These are phyloP conservation scores for Salix brachista DNA, from an alignment of 345 rosid genomes.

Conservation along the genomic window DNA sequence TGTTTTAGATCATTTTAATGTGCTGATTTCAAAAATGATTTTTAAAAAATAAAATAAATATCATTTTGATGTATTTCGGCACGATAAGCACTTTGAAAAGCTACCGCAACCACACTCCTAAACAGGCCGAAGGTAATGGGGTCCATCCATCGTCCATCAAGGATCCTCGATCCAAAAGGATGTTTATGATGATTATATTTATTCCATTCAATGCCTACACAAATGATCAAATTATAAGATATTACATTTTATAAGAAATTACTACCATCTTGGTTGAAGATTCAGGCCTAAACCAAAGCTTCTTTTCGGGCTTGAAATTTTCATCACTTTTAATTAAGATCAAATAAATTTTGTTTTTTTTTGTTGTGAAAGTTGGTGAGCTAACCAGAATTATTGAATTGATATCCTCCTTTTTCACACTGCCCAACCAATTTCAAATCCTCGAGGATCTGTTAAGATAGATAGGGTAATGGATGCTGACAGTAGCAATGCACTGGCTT, in stretches of 20 bases:
- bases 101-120: no score
- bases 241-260: neutral
- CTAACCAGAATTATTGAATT: slow-evolving; percentile 10
- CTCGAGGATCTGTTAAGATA: neutral
- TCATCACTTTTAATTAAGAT: neutral
- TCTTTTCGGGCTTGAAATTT: neutral
- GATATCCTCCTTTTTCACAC: neutral
- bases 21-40: no score
- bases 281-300: neutral
- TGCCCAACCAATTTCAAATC: slow-evolving; percentile 3
- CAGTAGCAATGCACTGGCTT: neutral
- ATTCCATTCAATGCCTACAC: neutral
- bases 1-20: no score
- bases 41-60: no score
- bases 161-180: neutral
- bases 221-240: neutral
- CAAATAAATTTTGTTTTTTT: neutral
- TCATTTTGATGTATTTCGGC: no score
- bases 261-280: neutral
- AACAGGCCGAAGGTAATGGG: no score
- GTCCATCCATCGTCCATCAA: neutral
- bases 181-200: neutral
- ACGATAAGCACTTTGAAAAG: no score
- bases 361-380: neutral
- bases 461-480: slow-evolving; percentile 10